Evolutionary conservation across 2,329 filamentous ascomycete genomes (phyloP), one percentile per base, ranked within the genome.

Genomic region (Ophiocordyceps sinensis): DNA sequence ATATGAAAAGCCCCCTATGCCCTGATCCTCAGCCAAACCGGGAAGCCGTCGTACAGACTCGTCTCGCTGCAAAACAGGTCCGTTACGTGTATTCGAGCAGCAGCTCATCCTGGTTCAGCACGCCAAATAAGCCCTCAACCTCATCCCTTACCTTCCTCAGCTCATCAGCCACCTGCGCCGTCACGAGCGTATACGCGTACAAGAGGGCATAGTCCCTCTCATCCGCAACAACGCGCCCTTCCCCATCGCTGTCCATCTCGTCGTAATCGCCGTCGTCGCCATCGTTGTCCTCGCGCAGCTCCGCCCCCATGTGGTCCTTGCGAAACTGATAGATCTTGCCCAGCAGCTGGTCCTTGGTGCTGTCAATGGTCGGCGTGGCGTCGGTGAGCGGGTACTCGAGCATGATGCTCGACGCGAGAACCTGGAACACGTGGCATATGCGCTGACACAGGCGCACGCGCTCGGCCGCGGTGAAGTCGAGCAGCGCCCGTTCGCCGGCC

Each of bases 361-460:
- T 77, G 39, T 83, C 77, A 28, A 93, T 83, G 45, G 80, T 87
- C 0, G 91, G 91, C 35, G 96, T 70, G 12, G 84, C 85, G 54
- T 95, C 87, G 30, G 83, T 89, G 44, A 98, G 70, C 0, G 91
- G 88, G 52, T 94, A 96, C 61, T 94, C 88, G 9, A 96, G 72
- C 69, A 94, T 94, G 64, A 96, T 78, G 13, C 85, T 94, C 35
- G 84, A 91, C 2, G 91, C 91, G 47, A 98, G 75, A 6, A 96
- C 91, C 54, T 78, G 70, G 47, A 77, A 77, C 14, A 98, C 73
- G 70, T 96, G 91, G 56, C 86, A 93, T 52, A 96, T 93, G 40
- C 91, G 79, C 41, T 84, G 77, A 51, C 86, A 94, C 28, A 98
- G 70, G 46, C 88, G 78, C 10, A 73, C 75, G 41, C 91, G 76